Evolutionary conservation across 2,329 filamentous ascomycete genomes (phyloP).

Genomic region (Teratosphaeria zuluensis): DNA sequence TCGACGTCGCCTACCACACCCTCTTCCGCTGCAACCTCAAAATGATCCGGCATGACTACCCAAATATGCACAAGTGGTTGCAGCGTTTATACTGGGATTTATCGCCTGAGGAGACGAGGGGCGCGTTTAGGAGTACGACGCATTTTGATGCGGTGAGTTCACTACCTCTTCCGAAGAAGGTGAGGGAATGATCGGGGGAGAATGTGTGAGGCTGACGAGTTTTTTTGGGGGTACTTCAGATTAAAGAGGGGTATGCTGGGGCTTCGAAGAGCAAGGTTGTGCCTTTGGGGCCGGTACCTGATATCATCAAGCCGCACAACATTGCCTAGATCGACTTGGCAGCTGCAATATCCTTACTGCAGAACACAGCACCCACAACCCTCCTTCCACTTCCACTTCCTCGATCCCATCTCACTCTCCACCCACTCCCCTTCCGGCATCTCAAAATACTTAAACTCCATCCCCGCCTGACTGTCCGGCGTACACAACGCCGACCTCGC

Average conservation of each 20-base stretch:
- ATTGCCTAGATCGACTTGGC: constrained; percentile 3
- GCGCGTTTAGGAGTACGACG: constrained; percentile 37
- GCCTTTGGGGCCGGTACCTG: constrained; percentile 16
- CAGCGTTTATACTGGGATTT: constrained; percentile 39
- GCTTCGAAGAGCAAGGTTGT: constrained; percentile 11
- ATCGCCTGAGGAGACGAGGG: constrained; percentile 28
- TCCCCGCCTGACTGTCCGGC: background rate
- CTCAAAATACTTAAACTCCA: background rate
- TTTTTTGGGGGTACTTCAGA: constrained; percentile 8
- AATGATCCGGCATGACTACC: constrained; percentile 53
- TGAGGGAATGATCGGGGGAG: background rate
- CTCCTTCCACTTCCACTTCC: background rate
- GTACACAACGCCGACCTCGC: background rate
- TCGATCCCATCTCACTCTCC: background rate
- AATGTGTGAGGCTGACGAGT: too few relatives aligned
- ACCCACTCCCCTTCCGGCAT: background rate
- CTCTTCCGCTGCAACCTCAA: constrained; percentile 68
- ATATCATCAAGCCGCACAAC: constrained; percentile 11
- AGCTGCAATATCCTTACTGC: background rate
- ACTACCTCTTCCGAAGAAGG: too few relatives aligned
- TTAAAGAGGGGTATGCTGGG: constrained; percentile 18
- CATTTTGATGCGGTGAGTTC: constrained; percentile 30
- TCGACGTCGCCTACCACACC: constrained; percentile 73
- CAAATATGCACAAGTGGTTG: constrained; percentile 37
- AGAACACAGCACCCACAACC: background rate